These are phyloP conservation scores for Nadsonia commutata DNA, from an alignment of 1,139 yeast species.

Conservation along the genomic window DNA sequence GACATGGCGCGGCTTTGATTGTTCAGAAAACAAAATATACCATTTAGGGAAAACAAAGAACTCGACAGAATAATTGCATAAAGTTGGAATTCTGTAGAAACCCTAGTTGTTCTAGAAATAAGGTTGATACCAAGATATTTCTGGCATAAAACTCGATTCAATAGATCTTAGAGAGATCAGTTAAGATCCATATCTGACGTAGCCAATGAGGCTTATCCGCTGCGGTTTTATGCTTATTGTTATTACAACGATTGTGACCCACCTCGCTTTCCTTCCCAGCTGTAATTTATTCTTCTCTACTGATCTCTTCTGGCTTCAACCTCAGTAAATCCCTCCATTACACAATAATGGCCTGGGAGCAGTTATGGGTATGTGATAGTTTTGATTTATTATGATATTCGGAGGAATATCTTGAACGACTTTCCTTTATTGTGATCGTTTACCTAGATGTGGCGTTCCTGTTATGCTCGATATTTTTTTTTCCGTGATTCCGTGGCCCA, in stretches of 20 bases:
- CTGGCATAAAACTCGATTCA: no score
- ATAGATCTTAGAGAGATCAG: no score
- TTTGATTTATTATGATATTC: background rate
- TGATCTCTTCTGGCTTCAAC: background rate
- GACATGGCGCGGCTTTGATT: no score
- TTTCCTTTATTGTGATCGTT: background rate
- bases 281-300: background rate
- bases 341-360: slow-evolving; percentile 20
- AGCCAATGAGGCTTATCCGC: background rate
- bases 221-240: background rate
- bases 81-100: no score
- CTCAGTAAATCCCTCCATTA: background rate
- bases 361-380: slow-evolving; percentile 16
- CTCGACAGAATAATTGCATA: no score
- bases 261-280: background rate
- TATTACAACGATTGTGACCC: no score
- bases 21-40: no score
- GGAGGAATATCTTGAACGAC: background rate
- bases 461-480: background rate
- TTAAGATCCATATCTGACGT: no score
- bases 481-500: background rate
- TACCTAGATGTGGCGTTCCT: background rate
- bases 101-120: no score
- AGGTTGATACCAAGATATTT: no score
- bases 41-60: no score